Percentiles rank a stretch among this genome's conserved stretches.
phyloP scores from a whole-genome alignment of 768 basidiomycete genomes.

The Lactarius hengduanensis region DNA sequence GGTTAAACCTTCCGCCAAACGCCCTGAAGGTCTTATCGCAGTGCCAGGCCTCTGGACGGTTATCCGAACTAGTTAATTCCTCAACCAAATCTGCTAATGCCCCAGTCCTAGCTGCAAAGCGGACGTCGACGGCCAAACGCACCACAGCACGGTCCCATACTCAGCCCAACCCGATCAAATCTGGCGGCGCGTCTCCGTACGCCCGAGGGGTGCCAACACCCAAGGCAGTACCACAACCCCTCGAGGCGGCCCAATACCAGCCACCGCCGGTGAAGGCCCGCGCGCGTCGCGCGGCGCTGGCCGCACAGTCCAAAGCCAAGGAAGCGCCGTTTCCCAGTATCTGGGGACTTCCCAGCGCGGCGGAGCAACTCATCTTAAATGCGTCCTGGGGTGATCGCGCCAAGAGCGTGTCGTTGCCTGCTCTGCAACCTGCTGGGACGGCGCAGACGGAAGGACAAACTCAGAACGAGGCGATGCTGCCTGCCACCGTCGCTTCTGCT shows the following conservation, averaged over 20 bases:
- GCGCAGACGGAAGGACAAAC: background rate
- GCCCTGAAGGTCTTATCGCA: constrained; percentile 2
- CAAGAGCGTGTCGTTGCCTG: constrained; percentile 1
- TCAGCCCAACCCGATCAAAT: constrained; percentile 7
- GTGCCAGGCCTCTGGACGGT: constrained; percentile 1
- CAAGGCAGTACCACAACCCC: constrained; percentile 10
- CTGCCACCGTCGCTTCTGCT: background rate
- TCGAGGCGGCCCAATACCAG: constrained; percentile 9
- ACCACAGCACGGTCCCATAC: constrained; percentile 1
- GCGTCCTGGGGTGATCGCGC: background rate
- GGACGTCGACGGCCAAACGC: background rate
- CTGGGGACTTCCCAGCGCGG: background rate
- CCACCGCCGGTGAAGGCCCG: constrained; percentile 10
- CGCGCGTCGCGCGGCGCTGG: background rate
- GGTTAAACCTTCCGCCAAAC: background rate
- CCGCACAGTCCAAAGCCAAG: constrained; percentile 1
- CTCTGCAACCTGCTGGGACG: background rate
- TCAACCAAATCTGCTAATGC: background rate
- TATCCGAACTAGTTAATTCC: background rate
- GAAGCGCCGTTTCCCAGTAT: background rate
- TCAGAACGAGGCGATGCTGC: background rate
- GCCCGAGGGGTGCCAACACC: constrained; percentile 5
- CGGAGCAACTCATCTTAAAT: background rate
- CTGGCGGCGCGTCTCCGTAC: background rate
- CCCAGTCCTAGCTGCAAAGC: background rate